Percentiles rank a stretch among this genome's conserved stretches.
Conservation (phyloP, 306 rosid genomes). For the Dryas octopetala region DNA sequence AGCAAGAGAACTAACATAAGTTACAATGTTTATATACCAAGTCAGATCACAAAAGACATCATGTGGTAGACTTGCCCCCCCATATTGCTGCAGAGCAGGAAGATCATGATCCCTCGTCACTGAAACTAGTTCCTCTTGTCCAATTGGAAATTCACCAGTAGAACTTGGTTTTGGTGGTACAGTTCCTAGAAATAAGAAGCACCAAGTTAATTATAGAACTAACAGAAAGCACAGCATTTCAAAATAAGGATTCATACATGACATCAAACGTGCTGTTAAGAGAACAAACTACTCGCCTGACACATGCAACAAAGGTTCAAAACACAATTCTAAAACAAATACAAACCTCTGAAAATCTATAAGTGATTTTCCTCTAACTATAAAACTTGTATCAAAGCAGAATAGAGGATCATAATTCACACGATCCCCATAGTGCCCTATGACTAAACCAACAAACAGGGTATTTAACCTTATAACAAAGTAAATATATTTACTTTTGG, state of each 20-base stretch:
- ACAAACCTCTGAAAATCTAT: background rate
- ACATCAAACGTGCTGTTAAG: too few species aligned
- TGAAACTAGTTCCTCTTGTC: constrained; percentile 66
- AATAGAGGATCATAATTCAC: background rate
- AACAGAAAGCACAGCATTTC: background rate
- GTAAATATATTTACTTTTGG: background rate
- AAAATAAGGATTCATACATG: constrained; percentile 1
- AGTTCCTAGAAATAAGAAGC: constrained; percentile 38
- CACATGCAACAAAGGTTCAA: background rate
- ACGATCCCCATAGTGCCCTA: background rate
- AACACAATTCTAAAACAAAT: constrained; percentile 1
- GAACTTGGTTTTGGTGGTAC: constrained; percentile 24
- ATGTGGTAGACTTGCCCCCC: constrained; percentile 64
- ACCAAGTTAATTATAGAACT: background rate
- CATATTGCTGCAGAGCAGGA: constrained; percentile 51
- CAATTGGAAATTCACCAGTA: constrained; percentile 68
- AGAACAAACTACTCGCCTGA: too few species aligned
- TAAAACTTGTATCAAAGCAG: background rate
- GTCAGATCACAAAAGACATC: constrained; percentile 2
- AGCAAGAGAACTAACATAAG: constrained; percentile 16
- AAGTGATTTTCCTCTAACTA: background rate
- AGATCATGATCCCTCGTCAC: constrained; percentile 73
- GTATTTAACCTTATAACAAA: background rate
- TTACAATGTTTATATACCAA: constrained; percentile 9
- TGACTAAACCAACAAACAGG: background rate